Evolutionary conservation across 768 basidiomycete genomes (phyloP).

Genomic region (Phanerodontia chrysosporium): DNA sequence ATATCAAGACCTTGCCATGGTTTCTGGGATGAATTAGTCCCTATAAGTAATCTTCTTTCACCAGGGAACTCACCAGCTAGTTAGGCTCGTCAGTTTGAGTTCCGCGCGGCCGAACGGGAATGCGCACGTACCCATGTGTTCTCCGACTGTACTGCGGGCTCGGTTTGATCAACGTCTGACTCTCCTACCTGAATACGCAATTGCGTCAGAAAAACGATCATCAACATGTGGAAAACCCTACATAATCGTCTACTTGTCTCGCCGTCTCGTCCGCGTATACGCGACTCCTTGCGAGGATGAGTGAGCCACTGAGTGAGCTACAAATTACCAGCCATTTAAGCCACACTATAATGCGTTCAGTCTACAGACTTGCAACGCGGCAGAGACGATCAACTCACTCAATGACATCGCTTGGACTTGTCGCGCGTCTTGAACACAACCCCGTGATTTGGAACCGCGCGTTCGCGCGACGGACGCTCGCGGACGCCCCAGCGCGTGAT

Average conservation of each 20-base stretch:
- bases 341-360: not conserved
- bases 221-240: too few relatives aligned
- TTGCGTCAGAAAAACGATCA: too few relatives aligned
- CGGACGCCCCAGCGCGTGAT: not conserved
- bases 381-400: not conserved
- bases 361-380: not conserved
- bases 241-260: not conserved
- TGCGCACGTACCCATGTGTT: not conserved
- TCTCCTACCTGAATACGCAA: not conserved
- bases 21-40: not conserved
- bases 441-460: too few relatives aligned
- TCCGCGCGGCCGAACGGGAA: too few relatives aligned
- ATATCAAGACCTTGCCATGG: slow-evolving; percentile 20
- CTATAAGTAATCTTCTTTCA: too few relatives aligned
- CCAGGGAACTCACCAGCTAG: too few relatives aligned
- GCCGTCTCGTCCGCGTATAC: not conserved
- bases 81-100: too few relatives aligned
- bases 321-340: not conserved
- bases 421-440: not conserved
- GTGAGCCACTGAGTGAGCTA: not conserved
- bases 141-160: not conserved
- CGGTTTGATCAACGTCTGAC: not conserved
- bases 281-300: not conserved
- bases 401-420: not conserved
- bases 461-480: too few relatives aligned